These are phyloP conservation scores for Przewalskia tangutica DNA, from an alignment of 257 asterid species.

Conservation along the genomic window DNA sequence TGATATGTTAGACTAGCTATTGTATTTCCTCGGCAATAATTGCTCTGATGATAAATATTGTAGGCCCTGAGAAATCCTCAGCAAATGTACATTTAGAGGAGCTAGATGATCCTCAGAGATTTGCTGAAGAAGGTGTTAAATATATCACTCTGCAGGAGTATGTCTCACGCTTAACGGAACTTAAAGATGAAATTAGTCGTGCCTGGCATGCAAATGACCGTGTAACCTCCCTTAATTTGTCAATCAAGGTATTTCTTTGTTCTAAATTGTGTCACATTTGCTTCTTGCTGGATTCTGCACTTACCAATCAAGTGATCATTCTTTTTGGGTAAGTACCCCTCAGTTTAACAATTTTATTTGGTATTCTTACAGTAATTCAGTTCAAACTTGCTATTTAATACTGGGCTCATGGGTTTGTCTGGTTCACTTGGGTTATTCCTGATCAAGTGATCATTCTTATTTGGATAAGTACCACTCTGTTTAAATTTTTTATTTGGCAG, in stretches of 20 bases:
- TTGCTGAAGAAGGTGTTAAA: constrained; percentile 47
- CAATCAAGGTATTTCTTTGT: constrained; percentile 54
- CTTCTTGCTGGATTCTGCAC: neutral
- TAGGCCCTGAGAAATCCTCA: constrained; percentile 41
- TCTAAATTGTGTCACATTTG: neutral
- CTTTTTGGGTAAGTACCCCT: neutral
- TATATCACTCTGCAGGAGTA: constrained; percentile 60
- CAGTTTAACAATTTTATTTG: neutral
- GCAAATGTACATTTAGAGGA: constrained; percentile 45
- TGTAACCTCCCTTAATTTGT: constrained; percentile 66
- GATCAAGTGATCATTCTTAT: neutral
- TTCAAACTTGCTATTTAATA: neutral
- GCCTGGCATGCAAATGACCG: constrained; percentile 75
- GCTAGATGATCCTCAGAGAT: constrained; percentile 38
- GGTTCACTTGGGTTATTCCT: neutral
- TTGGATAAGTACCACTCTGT: neutral
- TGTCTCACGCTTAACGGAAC: constrained; percentile 50
- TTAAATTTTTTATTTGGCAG: neutral
- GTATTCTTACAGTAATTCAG: neutral
- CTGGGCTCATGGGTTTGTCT: neutral
- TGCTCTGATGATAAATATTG: constrained; percentile 10
- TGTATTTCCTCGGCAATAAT: neutral
- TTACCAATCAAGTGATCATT: neutral
- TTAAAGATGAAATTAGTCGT: constrained; percentile 53
- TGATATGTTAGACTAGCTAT: neutral